Evolutionary conservation across 2,329 filamentous ascomycete species (phyloP).

Genomic region (Epicoccum nigrum): DNA sequence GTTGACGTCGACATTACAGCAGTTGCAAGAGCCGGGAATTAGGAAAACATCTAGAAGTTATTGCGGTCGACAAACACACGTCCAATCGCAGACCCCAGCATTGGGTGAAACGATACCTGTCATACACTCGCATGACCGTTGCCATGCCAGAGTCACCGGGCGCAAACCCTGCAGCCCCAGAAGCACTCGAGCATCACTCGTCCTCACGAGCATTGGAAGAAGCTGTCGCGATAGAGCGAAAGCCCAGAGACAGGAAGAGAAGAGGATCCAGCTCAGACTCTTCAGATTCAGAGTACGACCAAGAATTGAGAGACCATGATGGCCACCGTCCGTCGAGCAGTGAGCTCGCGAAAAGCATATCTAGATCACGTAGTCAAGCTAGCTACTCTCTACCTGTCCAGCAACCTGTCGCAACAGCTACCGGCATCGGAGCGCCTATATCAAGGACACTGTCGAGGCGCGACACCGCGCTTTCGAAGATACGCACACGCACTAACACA

Average conservation of each 20-base stretch:
- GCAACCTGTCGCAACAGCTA: slow-evolving; percentile 22
- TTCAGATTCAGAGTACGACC: slow-evolving; percentile 16
- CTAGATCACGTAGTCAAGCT: slow-evolving; percentile 26
- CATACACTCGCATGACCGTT: background rate
- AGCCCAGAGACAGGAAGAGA: slow-evolving; percentile 16
- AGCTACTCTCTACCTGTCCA: slow-evolving; percentile 17
- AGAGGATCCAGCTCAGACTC: slow-evolving; percentile 15
- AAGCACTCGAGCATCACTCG: background rate
- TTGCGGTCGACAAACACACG: background rate
- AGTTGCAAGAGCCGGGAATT: background rate
- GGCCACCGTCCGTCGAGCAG: slow-evolving; percentile 32
- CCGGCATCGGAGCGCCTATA: slow-evolving; percentile 25
- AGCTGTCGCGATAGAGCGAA: slow-evolving; percentile 18
- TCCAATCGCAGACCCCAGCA: background rate
- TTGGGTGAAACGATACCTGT: background rate
- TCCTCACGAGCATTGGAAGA: background rate
- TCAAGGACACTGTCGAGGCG: slow-evolving; percentile 28
- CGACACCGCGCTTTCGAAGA: slow-evolving; percentile 43
- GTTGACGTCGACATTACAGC: background rate
- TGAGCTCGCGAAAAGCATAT: slow-evolving; percentile 31
- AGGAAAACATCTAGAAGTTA: background rate
- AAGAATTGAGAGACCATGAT: slow-evolving; percentile 26
- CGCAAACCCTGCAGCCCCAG: background rate
- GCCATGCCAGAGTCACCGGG: background rate
- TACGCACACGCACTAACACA: slow-evolving; percentile 43